Conservation (phyloP, 257 asterid species). For the Solanum pennellii region DNA sequence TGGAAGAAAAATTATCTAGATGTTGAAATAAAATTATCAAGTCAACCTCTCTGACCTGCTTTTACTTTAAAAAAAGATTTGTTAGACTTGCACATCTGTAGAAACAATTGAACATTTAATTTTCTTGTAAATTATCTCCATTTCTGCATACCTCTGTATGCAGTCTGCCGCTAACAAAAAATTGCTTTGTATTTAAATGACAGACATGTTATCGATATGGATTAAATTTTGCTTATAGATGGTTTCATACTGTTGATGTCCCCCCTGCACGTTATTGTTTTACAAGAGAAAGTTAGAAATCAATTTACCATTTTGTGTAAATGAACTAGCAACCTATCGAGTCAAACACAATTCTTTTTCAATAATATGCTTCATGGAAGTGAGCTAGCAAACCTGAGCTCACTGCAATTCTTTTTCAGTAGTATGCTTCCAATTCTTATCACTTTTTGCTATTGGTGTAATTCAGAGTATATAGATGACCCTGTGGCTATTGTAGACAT, state of each 20-base stretch:
- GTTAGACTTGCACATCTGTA: not conserved
- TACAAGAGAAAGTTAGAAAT: not conserved
- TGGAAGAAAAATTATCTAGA: not conserved
- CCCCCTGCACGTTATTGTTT: not conserved
- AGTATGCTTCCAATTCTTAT: not conserved
- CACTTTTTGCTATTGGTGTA: no score
- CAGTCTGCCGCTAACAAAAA: not conserved
- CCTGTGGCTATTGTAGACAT: no score
- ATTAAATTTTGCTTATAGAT: not conserved
- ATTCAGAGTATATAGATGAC: no score
- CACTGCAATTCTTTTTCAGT: not conserved
- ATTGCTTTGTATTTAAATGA: not conserved
- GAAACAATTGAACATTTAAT: not conserved
- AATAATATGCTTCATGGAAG: not conserved
- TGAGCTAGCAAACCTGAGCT: not conserved
- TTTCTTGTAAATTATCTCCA: not conserved
- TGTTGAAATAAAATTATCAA: not conserved
- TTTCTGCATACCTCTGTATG: not conserved
- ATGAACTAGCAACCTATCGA: not conserved
- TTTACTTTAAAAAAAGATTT: not conserved
- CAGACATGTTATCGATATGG: not conserved
- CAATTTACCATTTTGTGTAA: not conserved
- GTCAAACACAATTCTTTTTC: not conserved
- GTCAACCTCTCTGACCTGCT: not conserved
- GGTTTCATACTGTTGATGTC: not conserved